Evolutionary conservation across 108 stramenopile genomes (phyloP), one percentile per base, ranked within the genome.

Genomic region (Conticribra weissflogii): DNA sequence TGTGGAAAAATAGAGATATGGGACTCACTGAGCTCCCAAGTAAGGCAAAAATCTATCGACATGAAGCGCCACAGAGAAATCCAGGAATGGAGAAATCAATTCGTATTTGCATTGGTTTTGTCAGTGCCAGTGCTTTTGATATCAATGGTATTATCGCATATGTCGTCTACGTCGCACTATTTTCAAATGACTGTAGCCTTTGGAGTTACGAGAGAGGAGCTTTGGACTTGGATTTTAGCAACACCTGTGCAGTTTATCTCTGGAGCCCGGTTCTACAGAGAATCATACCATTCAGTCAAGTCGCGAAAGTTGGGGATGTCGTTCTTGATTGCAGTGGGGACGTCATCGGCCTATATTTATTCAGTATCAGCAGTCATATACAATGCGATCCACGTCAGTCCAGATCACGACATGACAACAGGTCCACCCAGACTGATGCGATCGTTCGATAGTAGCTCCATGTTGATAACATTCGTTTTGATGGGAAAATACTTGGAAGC

Each of bases 161-260:
- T 83, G 14, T 41, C 78, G 31, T 30, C 46, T 1, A 79, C 78
- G 7, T 44, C 36, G 7, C 48, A 25, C 28, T 79, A 68, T 50
- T 75, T 83, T 33, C 31, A 63, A 51, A 27, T 34, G 17, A 51
- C 55, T 27, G 58, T 52, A 22, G 18, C 31, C 1, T 61, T 9
- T 17, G 59, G 74, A 8, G 63, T 89, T 22, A 55, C 76, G 12
- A 62, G 69, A 30, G 82, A 83, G 23, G 81, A 80, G 44, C 18
- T 88, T 16, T 65, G 86, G 64, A 68, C 79, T 41, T 86, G 79
- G 84, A 48, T 69, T 22, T 60, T 93, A 55, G 79, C 92, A 36
- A 88, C 92, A 47, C 92, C 91, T 1, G 88, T 96, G 12, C 95
- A 95, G 72, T 90, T 93, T 58, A 59, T 69, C 22, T 82, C 89